Base-by-base conservation (phyloP, 805 yeast species). In the Candida pseudoglaebosa region DNA sequence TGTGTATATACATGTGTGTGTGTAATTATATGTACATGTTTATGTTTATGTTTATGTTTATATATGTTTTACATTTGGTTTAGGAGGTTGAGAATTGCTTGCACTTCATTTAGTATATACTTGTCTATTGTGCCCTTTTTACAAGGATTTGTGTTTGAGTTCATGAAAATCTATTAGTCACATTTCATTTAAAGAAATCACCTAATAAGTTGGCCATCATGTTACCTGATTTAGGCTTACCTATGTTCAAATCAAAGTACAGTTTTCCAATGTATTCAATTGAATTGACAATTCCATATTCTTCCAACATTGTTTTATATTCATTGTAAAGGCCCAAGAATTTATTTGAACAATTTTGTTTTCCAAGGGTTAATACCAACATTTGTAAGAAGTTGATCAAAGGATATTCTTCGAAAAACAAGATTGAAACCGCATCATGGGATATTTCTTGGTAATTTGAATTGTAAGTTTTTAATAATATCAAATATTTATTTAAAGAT, bases 331-430 rank as follows among this genome's bases (percentile, higher is more conserved):
- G 67, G 42, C 71, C 73, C 40, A 70, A 52, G 58, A 75, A 86
- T 49, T 80, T 68, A 24, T 73, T 75, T 1, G 72, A 63, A 32
- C 53, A 41, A 7, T 50, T 50, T 61, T 68, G 38, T 73, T 77
- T 62, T 68, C 78, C 45, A 31, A 90, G 71, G 0, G 87, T 68
- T 15, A 71, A 57, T 4, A 81, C 62, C 18, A 89, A 64, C 47
- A 90, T 64, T 53, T 83, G 91, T 36, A 86, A 56, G 52, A 86
- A 85, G 55, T 84, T 83, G 35, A 86, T 50, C 20, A 84, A 57
- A 5, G 76, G 73, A 24, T 57, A 57, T 4, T 64, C 36, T 7
- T 67, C 66, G 43, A 66, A 75, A 24, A 61, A 70, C 24, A 49
- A 50, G 40, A 70, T 55, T 13, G 59, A 54, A 29, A 52, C 49